A percentile compares a stretch with the other conserved stretches of the same genome.
Evolutionary conservation across 176 grass and related monocot species (phyloP).

Genomic region (Metroxylon sagu): DNA sequence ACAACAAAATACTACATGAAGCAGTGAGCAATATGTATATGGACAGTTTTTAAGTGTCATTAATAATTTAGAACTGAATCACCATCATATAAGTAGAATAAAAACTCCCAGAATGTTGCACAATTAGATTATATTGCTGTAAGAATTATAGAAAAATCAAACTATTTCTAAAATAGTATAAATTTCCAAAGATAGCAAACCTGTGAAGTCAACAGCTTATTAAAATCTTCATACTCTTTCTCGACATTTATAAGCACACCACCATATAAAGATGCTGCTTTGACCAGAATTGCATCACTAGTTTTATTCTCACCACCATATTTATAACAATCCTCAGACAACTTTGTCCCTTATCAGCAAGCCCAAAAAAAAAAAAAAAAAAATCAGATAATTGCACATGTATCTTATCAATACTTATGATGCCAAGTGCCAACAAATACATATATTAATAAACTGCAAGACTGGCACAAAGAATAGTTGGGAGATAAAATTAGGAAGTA

Average conservation of each 20-base stretch:
- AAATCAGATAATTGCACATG: not conserved
- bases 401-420: not conserved
- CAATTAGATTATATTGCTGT: no score
- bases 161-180: no score
- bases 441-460: not conserved
- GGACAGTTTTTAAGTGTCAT: no score
- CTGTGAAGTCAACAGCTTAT: conserved; percentile 69
- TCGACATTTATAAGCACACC: conserved; percentile 91
- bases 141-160: no score
- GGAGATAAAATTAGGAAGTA: conserved; percentile 16
- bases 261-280: conserved; percentile 74
- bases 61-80: no score
- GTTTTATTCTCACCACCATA: conserved; percentile 74
- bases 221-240: conserved; percentile 92
- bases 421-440: not conserved
- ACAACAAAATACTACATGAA: no score
- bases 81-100: no score
- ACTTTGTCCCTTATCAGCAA: conserved; percentile 59
- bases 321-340: conserved; percentile 97
- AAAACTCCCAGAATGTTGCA: no score
- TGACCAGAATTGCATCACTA: conserved; percentile 58
- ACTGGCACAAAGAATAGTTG: conserved; percentile 19
- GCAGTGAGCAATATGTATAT: no score
- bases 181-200: conserved; percentile 24
- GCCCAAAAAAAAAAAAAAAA: not conserved